These are phyloP conservation scores for Fusarium pseudograminearum DNA, from an alignment of 2,329 filamentous ascomycete genomes.

Conservation along the genomic window DNA sequence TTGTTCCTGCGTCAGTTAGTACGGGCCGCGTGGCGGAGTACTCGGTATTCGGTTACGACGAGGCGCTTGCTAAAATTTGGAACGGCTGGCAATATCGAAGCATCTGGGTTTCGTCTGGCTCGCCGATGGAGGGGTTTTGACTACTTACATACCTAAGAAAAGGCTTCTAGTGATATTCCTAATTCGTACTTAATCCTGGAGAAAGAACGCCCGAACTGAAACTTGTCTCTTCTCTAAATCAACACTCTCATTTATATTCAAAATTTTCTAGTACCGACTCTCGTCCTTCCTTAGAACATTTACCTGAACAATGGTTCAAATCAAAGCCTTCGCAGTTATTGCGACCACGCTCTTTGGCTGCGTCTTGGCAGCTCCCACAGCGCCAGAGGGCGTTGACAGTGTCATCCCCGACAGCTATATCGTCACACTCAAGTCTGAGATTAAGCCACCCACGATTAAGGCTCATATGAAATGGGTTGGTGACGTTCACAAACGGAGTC, in stretches of 20 bases:
- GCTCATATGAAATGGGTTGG: conserved; percentile 63
- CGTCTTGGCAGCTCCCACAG: conserved; percentile 35
- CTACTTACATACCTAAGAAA: background rate
- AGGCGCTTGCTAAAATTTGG: conserved; percentile 5
- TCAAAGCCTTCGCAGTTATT: conserved; percentile 44
- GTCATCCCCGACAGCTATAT: conserved; percentile 64
- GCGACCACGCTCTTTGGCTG: conserved; percentile 44
- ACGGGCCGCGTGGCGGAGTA: conserved; percentile 11
- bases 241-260: conserved; percentile 26
- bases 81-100: conserved; percentile 7
- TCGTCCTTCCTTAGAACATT: conserved; percentile 12
- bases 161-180: background rate
- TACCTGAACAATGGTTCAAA: conserved; percentile 46
- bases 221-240: background rate
- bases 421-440: conserved; percentile 69
- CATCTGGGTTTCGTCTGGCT: conserved; percentile 25
- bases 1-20: conserved; percentile 21
- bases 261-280: background rate
- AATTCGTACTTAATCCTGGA: conserved; percentile 24
- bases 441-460: conserved; percentile 58
- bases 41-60: conserved; percentile 11
- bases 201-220: background rate
- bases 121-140: background rate
- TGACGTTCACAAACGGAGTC: conserved; percentile 66
- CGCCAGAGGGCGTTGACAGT: conserved; percentile 28